Conservation (phyloP, 2,329 filamentous ascomycete genomes). For the Aspergillus carbonarius region DNA sequence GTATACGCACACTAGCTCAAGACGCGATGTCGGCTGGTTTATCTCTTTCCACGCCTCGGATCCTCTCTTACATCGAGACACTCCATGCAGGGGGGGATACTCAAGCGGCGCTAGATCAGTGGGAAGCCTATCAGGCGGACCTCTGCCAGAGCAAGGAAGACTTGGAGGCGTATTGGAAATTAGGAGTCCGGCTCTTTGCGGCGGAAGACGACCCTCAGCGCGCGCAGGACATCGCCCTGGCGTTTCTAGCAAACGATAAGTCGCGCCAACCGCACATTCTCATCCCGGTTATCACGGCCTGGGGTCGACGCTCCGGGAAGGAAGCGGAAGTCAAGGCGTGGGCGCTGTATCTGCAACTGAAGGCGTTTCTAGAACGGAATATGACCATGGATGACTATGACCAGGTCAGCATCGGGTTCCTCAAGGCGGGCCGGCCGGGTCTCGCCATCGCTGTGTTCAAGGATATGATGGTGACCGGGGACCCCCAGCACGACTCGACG, state of each 20-base stretch:
- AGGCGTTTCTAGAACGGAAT: slow-evolving; percentile 56
- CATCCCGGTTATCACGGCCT: slow-evolving; percentile 68
- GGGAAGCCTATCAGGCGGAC: slow-evolving; percentile 58
- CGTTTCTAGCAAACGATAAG: slow-evolving; percentile 42
- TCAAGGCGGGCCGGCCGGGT: slow-evolving; percentile 64
- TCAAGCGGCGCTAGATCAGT: slow-evolving; percentile 61
- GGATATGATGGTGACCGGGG: slow-evolving; percentile 76
- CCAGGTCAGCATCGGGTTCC: slow-evolving; percentile 66
- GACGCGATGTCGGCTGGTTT: slow-evolving; percentile 65
- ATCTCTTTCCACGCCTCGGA: slow-evolving; percentile 56
- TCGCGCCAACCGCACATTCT: slow-evolving; percentile 46
- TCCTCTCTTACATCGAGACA: slow-evolving; percentile 67
- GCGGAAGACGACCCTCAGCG: slow-evolving; percentile 47
- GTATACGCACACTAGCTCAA: slow-evolving; percentile 61
- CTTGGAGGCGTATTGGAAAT: slow-evolving; percentile 44
- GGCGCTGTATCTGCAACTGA: slow-evolving; percentile 65
- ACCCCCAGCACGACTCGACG: slow-evolving; percentile 44
- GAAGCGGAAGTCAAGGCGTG: slow-evolving; percentile 61
- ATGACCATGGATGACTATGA: slow-evolving; percentile 77
- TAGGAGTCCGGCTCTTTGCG: slow-evolving; percentile 54
- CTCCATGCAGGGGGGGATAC: slow-evolving; percentile 63
- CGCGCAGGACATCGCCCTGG: slow-evolving; percentile 51
- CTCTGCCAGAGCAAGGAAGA: slow-evolving; percentile 49
- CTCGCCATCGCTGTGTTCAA: slow-evolving; percentile 75
- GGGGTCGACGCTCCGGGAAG: slow-evolving; percentile 54